Percentiles rank a stretch among this genome's conserved stretches.
phyloP scores from a whole-genome alignment of 192 early-diverging fungal genomes.

The Backusella westeae region DNA sequence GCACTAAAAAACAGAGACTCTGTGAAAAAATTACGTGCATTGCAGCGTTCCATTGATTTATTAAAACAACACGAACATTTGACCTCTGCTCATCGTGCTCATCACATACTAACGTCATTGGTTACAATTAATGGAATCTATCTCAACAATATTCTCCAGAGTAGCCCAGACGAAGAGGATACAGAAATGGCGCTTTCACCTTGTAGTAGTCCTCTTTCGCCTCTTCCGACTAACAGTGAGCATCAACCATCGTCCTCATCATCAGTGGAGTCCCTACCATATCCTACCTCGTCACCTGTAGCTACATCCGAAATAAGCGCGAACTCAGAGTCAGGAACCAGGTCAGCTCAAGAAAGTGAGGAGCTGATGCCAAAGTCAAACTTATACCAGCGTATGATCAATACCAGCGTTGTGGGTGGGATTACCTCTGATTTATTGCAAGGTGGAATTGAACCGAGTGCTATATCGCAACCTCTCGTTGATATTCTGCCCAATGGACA shows the following conservation, averaged over 20 bases:
- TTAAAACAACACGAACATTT: constrained; percentile 10
- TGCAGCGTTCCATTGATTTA: constrained; percentile 4
- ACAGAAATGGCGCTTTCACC: background rate
- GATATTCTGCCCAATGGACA: background rate
- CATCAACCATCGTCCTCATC: background rate
- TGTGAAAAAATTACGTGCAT: background rate
- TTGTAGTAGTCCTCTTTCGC: background rate
- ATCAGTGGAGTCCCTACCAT: background rate
- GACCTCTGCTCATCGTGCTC: constrained; percentile 10
- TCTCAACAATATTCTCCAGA: background rate
- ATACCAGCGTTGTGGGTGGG: constrained; percentile 23
- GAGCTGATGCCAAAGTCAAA: constrained; percentile 15
- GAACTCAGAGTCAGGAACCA: background rate
- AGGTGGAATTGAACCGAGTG: background rate
- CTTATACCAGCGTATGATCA: constrained; percentile 22
- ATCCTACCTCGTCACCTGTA: background rate
- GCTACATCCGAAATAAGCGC: background rate
- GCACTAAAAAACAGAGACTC: constrained; percentile 8
- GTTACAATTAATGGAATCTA: constrained; percentile 12
- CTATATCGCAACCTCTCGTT: background rate
- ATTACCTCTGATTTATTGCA: constrained; percentile 20
- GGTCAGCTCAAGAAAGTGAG: background rate
- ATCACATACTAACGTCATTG: constrained; percentile 7
- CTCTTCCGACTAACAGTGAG: background rate
- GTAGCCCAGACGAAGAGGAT: background rate